Conservation (phyloP, 352 stramenopile species). For the Phytophthora idaei region DNA sequence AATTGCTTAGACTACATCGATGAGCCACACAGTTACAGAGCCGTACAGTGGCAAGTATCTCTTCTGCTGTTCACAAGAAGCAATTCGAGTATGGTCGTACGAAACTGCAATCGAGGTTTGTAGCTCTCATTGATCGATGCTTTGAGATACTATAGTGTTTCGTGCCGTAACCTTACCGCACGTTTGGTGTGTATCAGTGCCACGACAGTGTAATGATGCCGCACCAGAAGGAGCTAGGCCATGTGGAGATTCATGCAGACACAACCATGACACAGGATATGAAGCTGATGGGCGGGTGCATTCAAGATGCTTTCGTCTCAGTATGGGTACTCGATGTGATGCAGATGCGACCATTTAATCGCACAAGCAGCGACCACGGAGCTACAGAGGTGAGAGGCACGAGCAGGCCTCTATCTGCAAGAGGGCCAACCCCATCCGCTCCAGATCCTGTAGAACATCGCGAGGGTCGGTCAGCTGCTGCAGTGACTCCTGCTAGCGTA, state of each 20-base stretch:
- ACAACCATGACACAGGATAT: constrained; percentile 83
- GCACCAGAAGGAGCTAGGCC: constrained; percentile 57
- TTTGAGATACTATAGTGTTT: background rate
- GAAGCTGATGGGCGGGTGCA: constrained; percentile 83
- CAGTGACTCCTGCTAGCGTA: constrained; percentile 2
- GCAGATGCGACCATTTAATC: constrained; percentile 71
- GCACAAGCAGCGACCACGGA: constrained; percentile 21
- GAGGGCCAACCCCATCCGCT: constrained; percentile 9
- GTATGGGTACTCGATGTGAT: constrained; percentile 82
- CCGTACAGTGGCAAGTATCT: constrained; percentile 84
- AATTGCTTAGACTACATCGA: constrained; percentile 68
- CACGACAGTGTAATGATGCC: constrained; percentile 75
- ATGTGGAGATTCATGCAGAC: constrained; percentile 65
- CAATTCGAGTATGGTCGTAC: constrained; percentile 85
- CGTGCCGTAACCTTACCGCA: background rate
- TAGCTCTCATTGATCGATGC: background rate
- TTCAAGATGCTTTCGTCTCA: constrained; percentile 83
- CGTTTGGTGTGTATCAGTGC: constrained; percentile 44
- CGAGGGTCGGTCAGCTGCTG: background rate
- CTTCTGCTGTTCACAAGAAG: constrained; percentile 76
- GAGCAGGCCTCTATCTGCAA: constrained; percentile 25
- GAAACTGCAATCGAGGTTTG: constrained; percentile 78
- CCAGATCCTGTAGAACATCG: constrained; percentile 1
- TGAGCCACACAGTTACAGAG: constrained; percentile 79
- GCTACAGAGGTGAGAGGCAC: constrained; percentile 16